Evolutionary conservation across 768 basidiomycete species (phyloP), one percentile per base, ranked within the genome.

Genomic region (Boletus sp.): DNA sequence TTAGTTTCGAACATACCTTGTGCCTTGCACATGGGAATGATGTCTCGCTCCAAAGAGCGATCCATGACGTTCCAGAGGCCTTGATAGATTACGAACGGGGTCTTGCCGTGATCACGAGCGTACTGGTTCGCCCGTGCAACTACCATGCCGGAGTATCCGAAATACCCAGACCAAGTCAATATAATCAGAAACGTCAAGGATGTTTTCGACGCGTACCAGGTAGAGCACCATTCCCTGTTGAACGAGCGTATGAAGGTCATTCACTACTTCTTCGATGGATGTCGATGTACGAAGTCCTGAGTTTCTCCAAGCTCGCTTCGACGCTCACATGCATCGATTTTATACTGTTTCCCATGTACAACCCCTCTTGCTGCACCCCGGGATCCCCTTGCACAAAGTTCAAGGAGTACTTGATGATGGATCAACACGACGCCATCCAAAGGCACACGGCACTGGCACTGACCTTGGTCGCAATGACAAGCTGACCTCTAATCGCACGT

Each of bases 221-320:
- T 80, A 80, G 28, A 77, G 68, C 12, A 78, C 78, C 56, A 80
- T 81, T 36, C 78, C 78, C 42, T 68, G 64, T 30, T 68, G 69
- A 50, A 80, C 76, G 29, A 81, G 66, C 15, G 66, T 67, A 57
- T 81, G 76, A 8, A 83, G 66, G 18, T 67, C 66, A 39, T 75
- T 74, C 81, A 80, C 78, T 24, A 81, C 61, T 62, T 83, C 81
- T 47, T 75, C 70, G 33, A 81, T 71, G 11, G 72, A 73, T 6
- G 60, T 85, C 83, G 62, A 85, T 77, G 62, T 81, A 87, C n/a
- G 77, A 71, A 0, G 84, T 86, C 44, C 82, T 71, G 18, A 88
- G 75, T 57, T 83, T 85, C 58, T 73, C 73, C 52, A 80, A 68
- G 36, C 71, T 74, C 2, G 66, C 71, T n/a, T 71, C 69, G 5